These are phyloP conservation scores for Populus tremula DNA, from an alignment of 345 rosid genomes.

Conservation along the genomic window DNA sequence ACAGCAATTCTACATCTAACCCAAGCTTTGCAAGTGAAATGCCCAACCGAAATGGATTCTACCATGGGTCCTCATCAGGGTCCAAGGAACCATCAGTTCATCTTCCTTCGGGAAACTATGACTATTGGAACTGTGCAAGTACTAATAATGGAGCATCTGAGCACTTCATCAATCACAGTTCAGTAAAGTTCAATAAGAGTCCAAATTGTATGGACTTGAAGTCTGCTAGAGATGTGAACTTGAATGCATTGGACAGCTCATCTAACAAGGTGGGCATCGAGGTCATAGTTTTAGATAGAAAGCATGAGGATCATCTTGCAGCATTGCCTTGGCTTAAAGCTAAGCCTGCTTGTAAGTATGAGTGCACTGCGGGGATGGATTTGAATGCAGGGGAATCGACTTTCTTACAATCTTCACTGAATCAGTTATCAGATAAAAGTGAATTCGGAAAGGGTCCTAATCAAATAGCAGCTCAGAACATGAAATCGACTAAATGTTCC, in stretches of 20 bases:
- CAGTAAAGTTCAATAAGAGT: conserved; percentile 29
- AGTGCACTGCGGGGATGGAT: conserved; percentile 41
- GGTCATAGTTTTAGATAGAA: conserved; percentile 46
- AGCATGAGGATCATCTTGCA: conserved; percentile 34
- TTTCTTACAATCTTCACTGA: conserved; percentile 38
- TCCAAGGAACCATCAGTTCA: conserved; percentile 37
- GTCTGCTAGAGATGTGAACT: conserved; percentile 39
- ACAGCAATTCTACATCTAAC: conserved; percentile 37
- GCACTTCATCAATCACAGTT: conserved; percentile 22
- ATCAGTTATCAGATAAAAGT: conserved; percentile 30
- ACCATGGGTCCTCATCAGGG: conserved; percentile 53
- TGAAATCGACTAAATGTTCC: conserved; percentile 42
- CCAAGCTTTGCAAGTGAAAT: conserved; percentile 46
- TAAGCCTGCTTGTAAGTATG: conserved; percentile 38
- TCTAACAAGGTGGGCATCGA: conserved; percentile 36
- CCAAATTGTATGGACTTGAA: conserved; percentile 31
- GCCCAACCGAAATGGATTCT: conserved; percentile 46
- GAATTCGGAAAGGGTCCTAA: conserved; percentile 32
- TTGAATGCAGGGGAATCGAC: conserved; percentile 31
- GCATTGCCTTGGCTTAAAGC: conserved; percentile 70
- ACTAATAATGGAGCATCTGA: conserved; percentile 29
- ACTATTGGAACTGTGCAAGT: conserved; percentile 32
- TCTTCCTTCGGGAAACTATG: conserved; percentile 27
- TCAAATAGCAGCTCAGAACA: conserved; percentile 33
- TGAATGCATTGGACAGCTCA: conserved; percentile 46